A percentile compares a stretch with the other conserved stretches of the same genome.
Conservation (phyloP, 768 basidiomycete species). For the Hygrophorus pudorinus region DNA sequence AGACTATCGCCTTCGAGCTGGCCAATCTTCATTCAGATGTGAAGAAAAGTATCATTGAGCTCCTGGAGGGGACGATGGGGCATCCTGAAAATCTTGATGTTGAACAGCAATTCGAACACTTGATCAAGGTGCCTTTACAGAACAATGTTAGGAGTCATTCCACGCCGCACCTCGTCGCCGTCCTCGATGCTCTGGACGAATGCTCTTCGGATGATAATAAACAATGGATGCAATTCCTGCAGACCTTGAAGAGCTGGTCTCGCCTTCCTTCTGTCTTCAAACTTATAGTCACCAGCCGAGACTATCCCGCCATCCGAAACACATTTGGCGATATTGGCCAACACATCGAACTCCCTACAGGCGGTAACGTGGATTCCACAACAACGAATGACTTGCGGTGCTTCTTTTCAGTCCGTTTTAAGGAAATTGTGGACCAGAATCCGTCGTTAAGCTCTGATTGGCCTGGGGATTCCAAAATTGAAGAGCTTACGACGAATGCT, state of each 20-base stretch:
- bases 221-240: neutral
- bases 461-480: neutral
- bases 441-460: too few species aligned
- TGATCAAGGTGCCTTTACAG: conserved; percentile 1
- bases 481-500: neutral
- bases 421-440: too few species aligned
- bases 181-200: conserved; percentile 7
- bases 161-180: neutral
- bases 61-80: neutral
- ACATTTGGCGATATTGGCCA: neutral
- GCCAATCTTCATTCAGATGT: conserved; percentile 1
- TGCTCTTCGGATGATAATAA: neutral
- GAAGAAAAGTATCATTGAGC: neutral
- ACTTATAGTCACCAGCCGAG: neutral
- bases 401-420: neutral
- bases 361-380: neutral
- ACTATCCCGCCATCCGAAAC: neutral
- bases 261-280: neutral
- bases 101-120: neutral
- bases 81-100: neutral
- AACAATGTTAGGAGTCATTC: neutral
- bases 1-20: conserved; percentile 7
- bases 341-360: neutral
- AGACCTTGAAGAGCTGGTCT: neutral
- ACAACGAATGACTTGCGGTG: neutral